phyloP scores from a whole-genome alignment of 495 filamentous ascomycete genomes.

The Cryomyces minteri region DNA sequence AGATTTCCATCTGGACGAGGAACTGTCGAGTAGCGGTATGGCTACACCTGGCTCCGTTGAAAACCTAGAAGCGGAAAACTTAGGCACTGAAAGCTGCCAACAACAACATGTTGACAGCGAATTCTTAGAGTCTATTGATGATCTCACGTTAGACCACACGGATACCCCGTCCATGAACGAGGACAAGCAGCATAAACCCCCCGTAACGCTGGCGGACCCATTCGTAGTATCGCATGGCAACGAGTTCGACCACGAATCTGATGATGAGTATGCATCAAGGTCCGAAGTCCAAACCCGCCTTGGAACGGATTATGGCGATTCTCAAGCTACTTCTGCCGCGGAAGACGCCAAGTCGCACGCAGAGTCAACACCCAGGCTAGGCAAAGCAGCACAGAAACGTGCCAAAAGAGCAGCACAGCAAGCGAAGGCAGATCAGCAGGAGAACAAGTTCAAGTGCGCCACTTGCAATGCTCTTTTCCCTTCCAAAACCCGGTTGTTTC shows the following conservation, averaged over 20 bases:
- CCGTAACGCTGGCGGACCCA: not conserved
- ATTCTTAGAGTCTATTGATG: not conserved
- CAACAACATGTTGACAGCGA: slow-evolving; percentile 4
- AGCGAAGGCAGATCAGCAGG: slow-evolving; percentile 20
- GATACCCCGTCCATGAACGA: not conserved
- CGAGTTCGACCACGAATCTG: slow-evolving; percentile 1
- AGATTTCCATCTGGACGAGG: slow-evolving; percentile 32
- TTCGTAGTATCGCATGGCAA: not conserved
- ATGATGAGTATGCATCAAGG: slow-evolving; percentile 16
- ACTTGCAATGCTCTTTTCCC: slow-evolving; percentile 42
- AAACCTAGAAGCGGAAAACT: slow-evolving; percentile 20
- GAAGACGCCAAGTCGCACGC: not conserved
- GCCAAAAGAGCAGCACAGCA: slow-evolving; percentile 60
- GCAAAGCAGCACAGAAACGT: slow-evolving; percentile 78
- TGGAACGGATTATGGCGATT: not conserved
- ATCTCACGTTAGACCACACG: slow-evolving; percentile 1
- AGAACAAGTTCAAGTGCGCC: slow-evolving; percentile 33
- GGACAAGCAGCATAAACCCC: not conserved
- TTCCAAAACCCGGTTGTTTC: slow-evolving; percentile 52
- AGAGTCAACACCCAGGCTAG: slow-evolving; percentile 32
- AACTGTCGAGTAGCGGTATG: slow-evolving; percentile 10
- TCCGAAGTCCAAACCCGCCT: slow-evolving; percentile 14
- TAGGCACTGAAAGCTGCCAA: not conserved
- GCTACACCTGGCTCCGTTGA: slow-evolving; percentile 23
- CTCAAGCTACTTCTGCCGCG: not conserved